Evolutionary conservation across 1,284 basidiomycete species (phyloP), one percentile per base, ranked within the genome.

Genomic region (Ceratobasidium sp.): DNA sequence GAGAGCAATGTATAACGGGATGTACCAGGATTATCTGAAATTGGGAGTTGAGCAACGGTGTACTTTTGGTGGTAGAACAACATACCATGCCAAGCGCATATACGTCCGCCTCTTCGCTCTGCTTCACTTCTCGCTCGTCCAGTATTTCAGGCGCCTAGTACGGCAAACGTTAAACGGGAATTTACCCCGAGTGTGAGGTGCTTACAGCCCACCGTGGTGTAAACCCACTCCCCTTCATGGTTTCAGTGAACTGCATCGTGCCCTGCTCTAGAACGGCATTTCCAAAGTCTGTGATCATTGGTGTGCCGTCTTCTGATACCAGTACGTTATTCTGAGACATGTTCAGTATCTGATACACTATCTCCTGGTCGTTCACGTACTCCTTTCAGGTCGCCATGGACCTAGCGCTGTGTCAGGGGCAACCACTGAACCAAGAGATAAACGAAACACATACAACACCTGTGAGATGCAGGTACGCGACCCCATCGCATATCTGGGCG

Each of bases 111-210:
- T n/a, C 62, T 42, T 6, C 46, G 62, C 28, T 46, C 44, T 48
- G 23, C 15, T 56, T 56, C 1, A 33, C 33, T 28, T 44, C 44
- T 44, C 23, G 48, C 57, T 61, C 57, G 17, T 61, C 44, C 4
- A 66, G 38, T 48, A 66, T 38, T 10, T 66, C 64, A 2, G 64
- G 64, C 10, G 64, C 64, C 64, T 66, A 38, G 6, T 38, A 13
- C 10, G 15, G 17, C 6, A 17, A 3, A 17, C 15, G 57, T 38
- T 15, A 38, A 38, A 38, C 28, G 17, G 38, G 7, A 61, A 3
- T 15, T 6, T 20, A 20, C 23, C 7, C 28, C 33, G 38, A 13
- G 15, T 38, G 15, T n/a, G 3, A 20, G 17, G 13, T 33, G 9
- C 26, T 23, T 61, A 38, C 57, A 15, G 57, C 20, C 28, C 38